A percentile compares a stretch with the other conserved stretches of the same genome.
These are phyloP conservation scores for Limnomonas spitsbergensis DNA, from an alignment of 139 green algal species.

Conservation along the genomic window DNA sequence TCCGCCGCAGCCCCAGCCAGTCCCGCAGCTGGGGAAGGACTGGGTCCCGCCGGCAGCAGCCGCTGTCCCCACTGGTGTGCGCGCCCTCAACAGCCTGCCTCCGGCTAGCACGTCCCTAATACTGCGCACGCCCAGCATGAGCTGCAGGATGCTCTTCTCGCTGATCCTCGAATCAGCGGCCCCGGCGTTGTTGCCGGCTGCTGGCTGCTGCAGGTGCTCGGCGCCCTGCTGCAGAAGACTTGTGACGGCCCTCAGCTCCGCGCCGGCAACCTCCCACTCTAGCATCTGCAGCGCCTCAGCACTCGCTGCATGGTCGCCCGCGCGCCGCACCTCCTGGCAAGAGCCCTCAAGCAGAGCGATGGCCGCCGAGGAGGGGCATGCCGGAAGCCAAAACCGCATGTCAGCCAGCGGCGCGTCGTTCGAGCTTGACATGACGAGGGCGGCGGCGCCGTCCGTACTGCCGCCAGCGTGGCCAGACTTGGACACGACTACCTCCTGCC, in stretches of 20 bases:
- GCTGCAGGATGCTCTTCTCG: conserved; percentile 81
- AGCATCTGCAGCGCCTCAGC: conserved; percentile 47
- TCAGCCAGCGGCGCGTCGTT: conserved; percentile 45
- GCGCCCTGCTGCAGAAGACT: conserved; percentile 22
- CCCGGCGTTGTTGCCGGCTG: too few species aligned
- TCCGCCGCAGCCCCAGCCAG: too few species aligned
- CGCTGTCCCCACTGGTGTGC: too few species aligned
- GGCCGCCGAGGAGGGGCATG: conserved; percentile 54
- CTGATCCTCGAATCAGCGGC: background rate
- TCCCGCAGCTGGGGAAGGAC: too few species aligned
- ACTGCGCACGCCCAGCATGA: conserved; percentile 86
- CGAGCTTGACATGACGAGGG: conserved; percentile 6
- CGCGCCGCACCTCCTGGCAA: conserved; percentile 55
- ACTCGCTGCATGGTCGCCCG: conserved; percentile 55
- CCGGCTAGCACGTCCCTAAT: conserved; percentile 67
- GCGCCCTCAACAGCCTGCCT: conserved; percentile 50
- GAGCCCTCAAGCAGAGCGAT: conserved; percentile 56
- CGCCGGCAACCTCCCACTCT: conserved; percentile 68
- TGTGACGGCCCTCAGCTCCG: conserved; percentile 11
- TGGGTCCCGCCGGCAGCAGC: too few species aligned
- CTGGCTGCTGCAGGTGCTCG: too few species aligned
- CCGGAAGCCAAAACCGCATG: conserved; percentile 81
- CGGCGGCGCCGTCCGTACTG: background rate
- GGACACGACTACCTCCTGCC: conserved; percentile 41
- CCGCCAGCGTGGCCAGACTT: background rate